Evolutionary conservation across 352 stramenopile genomes (phyloP).

Genomic region (Pythium monospermum): DNA sequence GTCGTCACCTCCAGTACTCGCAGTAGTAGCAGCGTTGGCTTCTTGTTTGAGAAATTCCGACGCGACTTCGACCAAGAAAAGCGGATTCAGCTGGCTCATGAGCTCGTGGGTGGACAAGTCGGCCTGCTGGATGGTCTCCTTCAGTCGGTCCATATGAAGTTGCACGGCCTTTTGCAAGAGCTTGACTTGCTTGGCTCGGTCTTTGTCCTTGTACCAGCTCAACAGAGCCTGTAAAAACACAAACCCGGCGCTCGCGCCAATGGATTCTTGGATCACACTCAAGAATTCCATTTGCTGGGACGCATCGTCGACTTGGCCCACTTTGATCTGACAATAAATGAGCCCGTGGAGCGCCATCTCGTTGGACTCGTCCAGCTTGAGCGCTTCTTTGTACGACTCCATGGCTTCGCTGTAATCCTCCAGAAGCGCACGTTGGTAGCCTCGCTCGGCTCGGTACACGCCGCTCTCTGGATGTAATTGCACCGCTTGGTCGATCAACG

Average conservation of each 20-base stretch:
- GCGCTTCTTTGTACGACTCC: conserved; percentile 81
- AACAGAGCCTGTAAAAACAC: conserved; percentile 84
- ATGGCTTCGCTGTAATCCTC: conserved; percentile 77
- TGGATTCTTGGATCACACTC: conserved; percentile 86
- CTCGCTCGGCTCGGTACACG: conserved; percentile 64
- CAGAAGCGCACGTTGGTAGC: conserved; percentile 69
- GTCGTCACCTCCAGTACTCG: conserved; percentile 3
- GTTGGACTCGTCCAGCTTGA: conserved; percentile 86
- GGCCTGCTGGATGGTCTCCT: conserved; percentile 47
- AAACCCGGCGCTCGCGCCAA: conserved; percentile 70
- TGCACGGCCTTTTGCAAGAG: conserved; percentile 73
- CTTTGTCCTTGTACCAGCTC: conserved; percentile 72
- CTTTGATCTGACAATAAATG: conserved; percentile 91
- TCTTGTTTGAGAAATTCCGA: conserved; percentile 71
- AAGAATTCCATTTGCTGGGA: conserved; percentile 92
- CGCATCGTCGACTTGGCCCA: conserved; percentile 85
- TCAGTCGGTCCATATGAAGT: conserved; percentile 81
- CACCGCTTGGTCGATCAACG: conserved; percentile 64
- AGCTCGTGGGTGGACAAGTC: conserved; percentile 70
- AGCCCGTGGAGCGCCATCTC: conserved; percentile 84
- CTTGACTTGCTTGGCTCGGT: conserved; percentile 61
- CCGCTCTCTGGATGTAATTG: conserved; percentile 55
- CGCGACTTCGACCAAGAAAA: conserved; percentile 87
- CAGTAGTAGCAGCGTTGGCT: conserved; percentile 4
- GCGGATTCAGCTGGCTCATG: conserved; percentile 77